phyloP scores from a whole-genome alignment of 129 eudicot species.

The Helichrysum umbraculigerum region DNA sequence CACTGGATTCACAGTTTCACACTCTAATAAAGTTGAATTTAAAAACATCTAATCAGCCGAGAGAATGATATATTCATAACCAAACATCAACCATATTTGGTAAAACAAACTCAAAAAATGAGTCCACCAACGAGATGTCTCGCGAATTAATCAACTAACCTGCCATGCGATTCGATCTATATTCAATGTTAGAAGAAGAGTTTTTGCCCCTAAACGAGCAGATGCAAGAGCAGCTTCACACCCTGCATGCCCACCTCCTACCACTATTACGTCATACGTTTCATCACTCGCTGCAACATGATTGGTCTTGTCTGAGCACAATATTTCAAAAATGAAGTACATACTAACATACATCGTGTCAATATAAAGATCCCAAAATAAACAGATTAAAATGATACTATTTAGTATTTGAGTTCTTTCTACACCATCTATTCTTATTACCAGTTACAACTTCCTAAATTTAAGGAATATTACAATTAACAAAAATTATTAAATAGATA shows the following conservation, averaged over 20 bases:
- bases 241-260: conserved; percentile 99
- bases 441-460: not conserved
- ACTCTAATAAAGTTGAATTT: not conserved
- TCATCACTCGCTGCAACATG: conserved; percentile 51
- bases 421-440: not conserved
- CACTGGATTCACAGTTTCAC: conserved; percentile 1
- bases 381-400: not conserved
- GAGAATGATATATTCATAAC: not conserved
- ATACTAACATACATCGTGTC: conserved; percentile 13
- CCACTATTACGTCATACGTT: conserved; percentile 86
- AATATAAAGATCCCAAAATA: not conserved
- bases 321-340: not conserved
- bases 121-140: not conserved
- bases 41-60: not conserved
- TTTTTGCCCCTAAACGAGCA: conserved; percentile 90
- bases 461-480: not conserved
- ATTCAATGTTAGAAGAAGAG: conserved; percentile 94
- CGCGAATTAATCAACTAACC: conserved; percentile 48
- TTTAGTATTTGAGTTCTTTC: not conserved
- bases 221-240: conserved; percentile 99
- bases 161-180: conserved; percentile 99
- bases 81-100: not conserved
- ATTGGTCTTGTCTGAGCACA: conserved; percentile 33
- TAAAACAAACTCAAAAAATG: conserved; percentile 4
- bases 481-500: not conserved